These are phyloP conservation scores for Phytophthora lateralis DNA, from an alignment of 352 stramenopile genomes.

Conservation along the genomic window DNA sequence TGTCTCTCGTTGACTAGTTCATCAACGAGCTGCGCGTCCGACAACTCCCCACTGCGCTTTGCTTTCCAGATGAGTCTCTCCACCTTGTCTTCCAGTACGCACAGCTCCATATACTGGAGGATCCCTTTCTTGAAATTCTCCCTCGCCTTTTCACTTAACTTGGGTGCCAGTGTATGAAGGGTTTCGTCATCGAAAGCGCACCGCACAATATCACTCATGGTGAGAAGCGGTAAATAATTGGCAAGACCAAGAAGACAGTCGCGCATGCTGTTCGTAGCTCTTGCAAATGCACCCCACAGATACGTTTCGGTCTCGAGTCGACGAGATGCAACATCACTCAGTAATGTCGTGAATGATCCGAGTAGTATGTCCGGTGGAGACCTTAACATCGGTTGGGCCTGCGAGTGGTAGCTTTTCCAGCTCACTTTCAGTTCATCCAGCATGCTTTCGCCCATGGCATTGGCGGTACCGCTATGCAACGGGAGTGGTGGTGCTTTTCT, in stretches of 20 bases:
- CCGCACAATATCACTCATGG: constrained; percentile 42
- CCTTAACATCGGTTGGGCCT: constrained; percentile 18
- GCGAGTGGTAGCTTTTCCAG: constrained; percentile 43
- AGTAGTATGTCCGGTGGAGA: constrained; percentile 1
- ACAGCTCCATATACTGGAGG: constrained; percentile 60
- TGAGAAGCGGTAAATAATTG: constrained; percentile 38
- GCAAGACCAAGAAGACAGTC: constrained; percentile 24
- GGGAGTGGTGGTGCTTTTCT: constrained; percentile 24
- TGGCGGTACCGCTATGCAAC: constrained; percentile 20
- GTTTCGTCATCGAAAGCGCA: constrained; percentile 43
- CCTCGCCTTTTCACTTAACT: constrained; percentile 23
- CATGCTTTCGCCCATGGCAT: constrained; percentile 45
- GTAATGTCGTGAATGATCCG: constrained; percentile 10
- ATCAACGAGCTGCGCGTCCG: constrained; percentile 44
- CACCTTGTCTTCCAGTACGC: constrained; percentile 80
- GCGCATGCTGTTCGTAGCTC: constrained; percentile 7
- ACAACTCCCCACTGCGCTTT: constrained; percentile 2
- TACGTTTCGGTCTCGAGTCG: constrained; percentile 25
- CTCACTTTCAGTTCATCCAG: constrained; percentile 45
- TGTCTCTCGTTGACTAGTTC: constrained; percentile 54
- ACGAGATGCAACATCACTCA: constrained; percentile 25
- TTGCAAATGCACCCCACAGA: constrained; percentile 9
- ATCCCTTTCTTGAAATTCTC: constrained; percentile 23
- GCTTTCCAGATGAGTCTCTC: constrained; percentile 37
- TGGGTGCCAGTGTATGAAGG: constrained; percentile 35